Evolutionary conservation across 192 early-diverging fungal genomes (phyloP), one percentile per base, ranked within the genome.

Genomic region (Coemansia sp.): DNA sequence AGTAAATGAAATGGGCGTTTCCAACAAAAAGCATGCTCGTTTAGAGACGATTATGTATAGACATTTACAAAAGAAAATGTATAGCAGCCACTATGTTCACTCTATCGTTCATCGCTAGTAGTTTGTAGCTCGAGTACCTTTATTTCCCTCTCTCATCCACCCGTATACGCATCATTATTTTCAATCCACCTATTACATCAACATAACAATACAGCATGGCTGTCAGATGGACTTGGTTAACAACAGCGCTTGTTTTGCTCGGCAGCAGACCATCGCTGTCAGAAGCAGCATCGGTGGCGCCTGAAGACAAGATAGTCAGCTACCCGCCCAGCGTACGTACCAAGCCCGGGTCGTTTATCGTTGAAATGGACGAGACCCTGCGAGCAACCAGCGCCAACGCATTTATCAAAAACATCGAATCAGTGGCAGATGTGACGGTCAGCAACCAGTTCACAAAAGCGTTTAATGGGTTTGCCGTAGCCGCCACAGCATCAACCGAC

Each of bases 361-460:
- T 63, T 2, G 61, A 63, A 39, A 48, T 63, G 5, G 61, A 63
- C 14, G 61, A 63, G 33, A 51, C 8, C 12, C 32, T 51, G 11
- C 41, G 43, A 5, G n/a, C 36, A 36, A 15, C 28, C 34, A 63
- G 51, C 41, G 43, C 38, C 61, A 63, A 63, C 5, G 22, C 61
- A 4, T 63, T 63, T 51, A 51, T 63, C 43, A 20, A 39, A 7
- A 28, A 28, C 9, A 63, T 63, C 11, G 61, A 63, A 20, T 22
- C 34, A 3, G 14, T 63, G 28, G 43, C 61, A 4, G 61, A 63
- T 2, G 61, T 28, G 14, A 63, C 61, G 20, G 28, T 63, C 61
- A 63, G 61, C 45, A 63, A 51, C 38, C 61, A 63, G 43, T 63
- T 63, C 12, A 63, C 61, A 9, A 63, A 48, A 11, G 22, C 33